Evolutionary conservation across 1,139 yeast genomes (phyloP).

Genomic region (Protomyces macrosporus): DNA sequence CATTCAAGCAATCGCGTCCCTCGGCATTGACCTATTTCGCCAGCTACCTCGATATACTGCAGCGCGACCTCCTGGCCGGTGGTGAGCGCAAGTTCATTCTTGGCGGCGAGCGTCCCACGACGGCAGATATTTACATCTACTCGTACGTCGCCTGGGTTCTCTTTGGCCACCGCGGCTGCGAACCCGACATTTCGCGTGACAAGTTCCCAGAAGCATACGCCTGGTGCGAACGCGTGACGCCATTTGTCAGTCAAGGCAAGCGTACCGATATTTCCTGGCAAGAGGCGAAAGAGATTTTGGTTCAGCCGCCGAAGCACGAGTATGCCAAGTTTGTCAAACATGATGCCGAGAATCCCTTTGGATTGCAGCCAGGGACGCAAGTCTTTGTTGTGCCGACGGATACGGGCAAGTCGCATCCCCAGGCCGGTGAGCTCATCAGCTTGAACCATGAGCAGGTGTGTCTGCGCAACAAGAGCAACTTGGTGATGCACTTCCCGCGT

Average conservation of each 20-base stretch:
- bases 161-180: neutral
- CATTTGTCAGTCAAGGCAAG: neutral
- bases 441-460: constrained; percentile 13
- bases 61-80: neutral
- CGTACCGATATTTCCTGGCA: constrained; percentile 8
- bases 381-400: constrained; percentile 9
- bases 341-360: constrained; percentile 2
- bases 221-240: constrained; percentile 8
- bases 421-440: constrained; percentile 7
- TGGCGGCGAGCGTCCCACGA: constrained; percentile 15
- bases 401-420: constrained; percentile 19
- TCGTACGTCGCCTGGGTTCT: constrained; percentile 9
- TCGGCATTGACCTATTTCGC: neutral
- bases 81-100: constrained; percentile 7
- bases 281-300: constrained; percentile 9
- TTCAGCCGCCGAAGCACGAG: constrained; percentile 20
- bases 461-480: constrained; percentile 9
- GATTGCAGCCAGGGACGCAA: constrained; percentile 1
- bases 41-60: constrained; percentile 2
- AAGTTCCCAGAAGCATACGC: constrained; percentile 3
- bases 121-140: constrained; percentile 24
- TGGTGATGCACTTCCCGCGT: constrained; percentile 23
- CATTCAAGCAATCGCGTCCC: neutral
- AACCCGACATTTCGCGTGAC: constrained; percentile 8
- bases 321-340: constrained; percentile 23